These are phyloP conservation scores for Fusarium austroafricanum DNA, from an alignment of 2,329 filamentous ascomycete genomes.

Conservation along the genomic window DNA sequence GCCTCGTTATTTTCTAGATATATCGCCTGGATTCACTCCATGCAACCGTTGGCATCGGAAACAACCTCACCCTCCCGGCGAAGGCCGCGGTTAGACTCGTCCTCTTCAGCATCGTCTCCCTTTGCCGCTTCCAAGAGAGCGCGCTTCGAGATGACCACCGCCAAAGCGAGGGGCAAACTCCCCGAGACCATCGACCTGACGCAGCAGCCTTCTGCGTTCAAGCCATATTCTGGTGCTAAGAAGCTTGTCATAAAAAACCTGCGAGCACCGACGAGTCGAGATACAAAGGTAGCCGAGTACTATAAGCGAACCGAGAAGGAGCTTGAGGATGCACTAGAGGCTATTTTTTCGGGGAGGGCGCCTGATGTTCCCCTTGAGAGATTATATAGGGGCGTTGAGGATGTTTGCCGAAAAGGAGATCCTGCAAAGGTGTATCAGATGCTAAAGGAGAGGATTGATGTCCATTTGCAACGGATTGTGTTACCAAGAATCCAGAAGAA, in stretches of 20 bases:
- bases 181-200: conserved; percentile 54
- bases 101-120: conserved; percentile 48
- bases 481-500: conserved; percentile 64
- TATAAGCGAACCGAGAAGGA: conserved; percentile 80
- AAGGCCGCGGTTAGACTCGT: conserved; percentile 53
- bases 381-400: conserved; percentile 90
- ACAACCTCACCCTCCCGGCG: conserved; percentile 52
- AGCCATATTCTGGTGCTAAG: conserved; percentile 80
- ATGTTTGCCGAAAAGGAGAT: conserved; percentile 83
- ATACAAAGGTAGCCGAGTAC: conserved; percentile 77
- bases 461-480: conserved; percentile 73
- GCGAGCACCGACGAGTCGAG: conserved; percentile 67
- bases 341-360: conserved; percentile 75
- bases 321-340: conserved; percentile 76
- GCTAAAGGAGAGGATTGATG: conserved; percentile 74
- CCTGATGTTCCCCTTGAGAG: conserved; percentile 84
- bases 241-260: conserved; percentile 96
- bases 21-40: conserved; percentile 40
- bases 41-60: conserved; percentile 50
- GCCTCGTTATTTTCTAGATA: conserved; percentile 30
- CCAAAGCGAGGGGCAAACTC: conserved; percentile 55
- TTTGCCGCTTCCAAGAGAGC: conserved; percentile 48
- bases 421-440: conserved; percentile 74
- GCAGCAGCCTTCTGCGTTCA: conserved; percentile 63
- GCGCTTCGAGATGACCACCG: conserved; percentile 52